Percentiles rank a stretch among this genome's conserved stretches.
Evolutionary conservation across 257 asterid species (phyloP).

Genomic region (Penstemon davidsonii): DNA sequence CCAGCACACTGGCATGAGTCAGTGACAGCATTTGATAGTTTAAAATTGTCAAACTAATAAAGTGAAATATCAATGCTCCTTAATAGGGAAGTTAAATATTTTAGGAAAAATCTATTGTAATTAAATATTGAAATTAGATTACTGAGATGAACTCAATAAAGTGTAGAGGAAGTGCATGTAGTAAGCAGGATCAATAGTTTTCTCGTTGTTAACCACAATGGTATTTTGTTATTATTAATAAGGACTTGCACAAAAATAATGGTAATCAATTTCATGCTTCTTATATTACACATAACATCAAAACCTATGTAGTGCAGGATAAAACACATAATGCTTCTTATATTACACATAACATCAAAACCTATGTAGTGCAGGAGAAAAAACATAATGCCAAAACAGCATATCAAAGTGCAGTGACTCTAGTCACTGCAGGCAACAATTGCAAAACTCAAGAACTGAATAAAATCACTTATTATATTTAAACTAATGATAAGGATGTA

Average conservation of each 20-base stretch:
- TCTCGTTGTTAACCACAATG: neutral
- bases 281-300: neutral
- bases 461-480: neutral
- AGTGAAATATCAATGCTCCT: constrained; percentile 6
- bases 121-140: neutral
- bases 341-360: neutral
- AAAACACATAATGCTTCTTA: neutral
- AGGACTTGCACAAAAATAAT: neutral
- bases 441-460: neutral
- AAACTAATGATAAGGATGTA: neutral
- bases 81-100: neutral
- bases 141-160: neutral
- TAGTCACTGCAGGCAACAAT: neutral
- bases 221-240: neutral
- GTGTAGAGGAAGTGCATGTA: neutral
- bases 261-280: neutral
- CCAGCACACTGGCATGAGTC: neutral
- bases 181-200: neutral
- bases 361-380: neutral
- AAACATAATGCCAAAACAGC: neutral
- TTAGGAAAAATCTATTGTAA: neutral
- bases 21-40: neutral
- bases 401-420: neutral
- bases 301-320: neutral
- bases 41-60: neutral